A percentile compares a stretch with the other conserved stretches of the same genome.
Evolutionary conservation across 208 protist species (phyloP).

Genomic region (Leishmania gerbilli): DNA sequence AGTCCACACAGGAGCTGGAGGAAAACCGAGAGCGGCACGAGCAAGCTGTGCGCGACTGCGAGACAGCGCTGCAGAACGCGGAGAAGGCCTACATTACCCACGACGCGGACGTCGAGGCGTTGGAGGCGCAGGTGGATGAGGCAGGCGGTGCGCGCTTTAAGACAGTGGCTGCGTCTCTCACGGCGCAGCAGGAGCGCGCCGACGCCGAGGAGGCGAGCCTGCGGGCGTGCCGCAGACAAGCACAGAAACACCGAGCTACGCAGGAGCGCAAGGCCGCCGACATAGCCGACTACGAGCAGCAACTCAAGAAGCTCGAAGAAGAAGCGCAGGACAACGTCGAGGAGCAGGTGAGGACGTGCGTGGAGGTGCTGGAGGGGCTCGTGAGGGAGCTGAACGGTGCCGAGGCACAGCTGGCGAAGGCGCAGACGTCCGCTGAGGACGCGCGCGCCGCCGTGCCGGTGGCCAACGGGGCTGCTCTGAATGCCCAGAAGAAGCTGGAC

Average conservation of each 20-base stretch:
- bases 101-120: conserved; percentile 48
- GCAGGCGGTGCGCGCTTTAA: conserved; percentile 78
- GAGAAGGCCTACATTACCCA: conserved; percentile 47
- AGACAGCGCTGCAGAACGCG: conserved; percentile 37
- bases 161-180: conserved; percentile 54
- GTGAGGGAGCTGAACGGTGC: conserved; percentile 52
- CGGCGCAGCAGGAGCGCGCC: conserved; percentile 59
- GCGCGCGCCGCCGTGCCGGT: conserved; percentile 62
- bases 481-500: conserved; percentile 73
- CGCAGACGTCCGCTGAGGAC: conserved; percentile 59
- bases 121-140: conserved; percentile 79
- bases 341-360: conserved; percentile 52
- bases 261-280: conserved; percentile 73
- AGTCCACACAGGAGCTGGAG: conserved; percentile 31
- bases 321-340: conserved; percentile 64
- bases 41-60: conserved; percentile 33
- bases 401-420: conserved; percentile 55
- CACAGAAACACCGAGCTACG: conserved; percentile 70
- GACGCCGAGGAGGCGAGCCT: conserved; percentile 79
- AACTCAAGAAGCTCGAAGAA: conserved; percentile 59
- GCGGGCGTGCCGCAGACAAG: conserved; percentile 58
- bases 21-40: conserved; percentile 30
- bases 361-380: conserved; percentile 49
- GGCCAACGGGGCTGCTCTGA: conserved; percentile 58
- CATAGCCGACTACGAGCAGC: conserved; percentile 56